Evolutionary conservation across 345 rosid species (phyloP), one percentile per base, ranked within the genome.

Genomic region (Pistacia atlantica): DNA sequence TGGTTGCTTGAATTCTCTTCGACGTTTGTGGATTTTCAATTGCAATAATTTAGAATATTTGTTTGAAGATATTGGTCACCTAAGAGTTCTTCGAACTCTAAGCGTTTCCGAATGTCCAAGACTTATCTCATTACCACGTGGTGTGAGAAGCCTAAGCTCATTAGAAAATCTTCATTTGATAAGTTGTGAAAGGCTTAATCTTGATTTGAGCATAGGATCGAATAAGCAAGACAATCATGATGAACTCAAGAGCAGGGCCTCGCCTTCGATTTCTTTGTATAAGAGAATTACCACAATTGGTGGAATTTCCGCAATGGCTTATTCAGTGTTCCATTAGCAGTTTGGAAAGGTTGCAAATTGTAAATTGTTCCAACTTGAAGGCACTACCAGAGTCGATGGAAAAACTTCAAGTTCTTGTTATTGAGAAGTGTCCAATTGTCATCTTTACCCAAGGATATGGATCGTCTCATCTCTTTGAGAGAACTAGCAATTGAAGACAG

Each of bases 281-380:
- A 20, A 25, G 10, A 16, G 52, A 60, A 16, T 54, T 84, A 22
- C 81, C 80, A 4, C 71, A 71, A 33, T 10, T 81, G 35, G 76
- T 20, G 16, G 59, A 54, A 8, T 56, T 84, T 2, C 87, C 87
- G 4, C 31, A 58, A 46, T 82, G 85, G 87, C 78, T 79, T 65
- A 52, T 81, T 55, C 49, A 55, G 55, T 42, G 56, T 8, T 80
- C 66, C 28, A 58, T 73, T 5, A 62, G 35, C 20, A 28, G 1
- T 25, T 25, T 25, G 25, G 25, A 25, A 25, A 25, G 25, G 25
- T 0, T 25, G 25, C 25, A 25, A 25, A 25, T 25, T 25, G 25
- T 25, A 25, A 25, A 25, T 25, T 25, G 25, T 25, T 25, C 25
- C 25, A 25, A 25, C 25, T 25, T 25, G 25, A 25, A 25, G 25